Evolutionary conservation across 2,329 filamentous ascomycete species (phyloP).

Genomic region (Botryosphaeria dothidea): DNA sequence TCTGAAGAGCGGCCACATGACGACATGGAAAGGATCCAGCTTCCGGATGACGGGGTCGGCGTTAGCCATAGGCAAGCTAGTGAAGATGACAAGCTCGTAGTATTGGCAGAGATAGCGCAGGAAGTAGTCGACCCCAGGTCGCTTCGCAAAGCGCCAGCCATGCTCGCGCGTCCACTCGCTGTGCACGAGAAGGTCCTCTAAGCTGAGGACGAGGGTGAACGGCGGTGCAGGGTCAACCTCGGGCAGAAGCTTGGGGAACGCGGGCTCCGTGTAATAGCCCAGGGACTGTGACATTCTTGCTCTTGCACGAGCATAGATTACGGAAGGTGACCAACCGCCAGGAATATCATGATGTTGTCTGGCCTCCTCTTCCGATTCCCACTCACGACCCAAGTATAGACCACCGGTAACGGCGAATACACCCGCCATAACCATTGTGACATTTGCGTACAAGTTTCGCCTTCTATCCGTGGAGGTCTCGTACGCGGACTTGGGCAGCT

Average conservation of each 20-base stretch:
- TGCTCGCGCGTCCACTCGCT: conserved; percentile 93
- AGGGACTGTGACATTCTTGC: conserved; percentile 75
- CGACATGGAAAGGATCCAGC: conserved; percentile 90
- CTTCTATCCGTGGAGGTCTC: conserved; percentile 87
- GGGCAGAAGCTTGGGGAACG: conserved; percentile 89
- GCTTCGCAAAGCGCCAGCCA: conserved; percentile 93
- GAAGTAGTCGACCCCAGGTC: conserved; percentile 96
- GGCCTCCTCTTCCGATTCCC: conserved; percentile 75
- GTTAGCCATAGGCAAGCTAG: conserved; percentile 78
- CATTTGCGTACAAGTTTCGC: conserved; percentile 73
- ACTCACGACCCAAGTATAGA: conserved; percentile 82
- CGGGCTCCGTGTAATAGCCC: conserved; percentile 93
- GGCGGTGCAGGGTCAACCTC: conserved; percentile 79
- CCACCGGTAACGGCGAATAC: conserved; percentile 58
- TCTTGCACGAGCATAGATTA: conserved; percentile 80
- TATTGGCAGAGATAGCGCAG: conserved; percentile 95
- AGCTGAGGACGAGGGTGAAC: conserved; percentile 86
- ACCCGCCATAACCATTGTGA: conserved; percentile 66
- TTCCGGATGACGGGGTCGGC: conserved; percentile 89
- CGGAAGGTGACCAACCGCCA: conserved; percentile 72
- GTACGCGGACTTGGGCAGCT: conserved; percentile 78
- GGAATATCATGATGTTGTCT: conserved; percentile 68
- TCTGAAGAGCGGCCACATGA: conserved; percentile 91
- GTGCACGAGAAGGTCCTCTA: conserved; percentile 93
- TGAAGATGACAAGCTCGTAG: conserved; percentile 97